A percentile compares a stretch with the other conserved stretches of the same genome.
These are phyloP conservation scores for Hyaloperonospora arabidopsidis DNA, from an alignment of 352 stramenopile species.

Conservation along the genomic window DNA sequence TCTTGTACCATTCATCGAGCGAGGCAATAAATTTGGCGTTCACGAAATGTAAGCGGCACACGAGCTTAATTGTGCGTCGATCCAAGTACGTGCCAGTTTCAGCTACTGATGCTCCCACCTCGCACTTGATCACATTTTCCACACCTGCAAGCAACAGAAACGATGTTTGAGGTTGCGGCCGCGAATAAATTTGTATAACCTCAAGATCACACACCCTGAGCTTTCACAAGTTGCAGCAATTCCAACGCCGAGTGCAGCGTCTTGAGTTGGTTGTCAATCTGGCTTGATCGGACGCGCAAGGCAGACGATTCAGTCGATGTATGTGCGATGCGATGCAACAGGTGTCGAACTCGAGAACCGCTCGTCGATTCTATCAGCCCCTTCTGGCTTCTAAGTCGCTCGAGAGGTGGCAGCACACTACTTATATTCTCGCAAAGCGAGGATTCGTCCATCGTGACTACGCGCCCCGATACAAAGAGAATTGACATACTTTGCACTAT, in stretches of 20 bases:
- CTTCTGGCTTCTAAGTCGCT: constrained; percentile 1
- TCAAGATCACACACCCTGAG: constrained; percentile 16
- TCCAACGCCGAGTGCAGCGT: constrained; percentile 39
- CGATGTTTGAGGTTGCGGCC: constrained; percentile 1
- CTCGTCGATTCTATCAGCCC: constrained; percentile 9
- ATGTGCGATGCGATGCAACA: constrained; percentile 34
- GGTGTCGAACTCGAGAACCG: constrained; percentile 27
- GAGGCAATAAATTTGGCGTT: constrained; percentile 17
- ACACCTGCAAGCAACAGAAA: constrained; percentile 21
- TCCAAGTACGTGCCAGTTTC: constrained; percentile 18
- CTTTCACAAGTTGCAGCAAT: constrained; percentile 24
- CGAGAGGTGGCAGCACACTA: constrained; percentile 13
- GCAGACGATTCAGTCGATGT: constrained; percentile 26
- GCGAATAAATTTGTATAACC: not conserved
- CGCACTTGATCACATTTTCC: constrained; percentile 17
- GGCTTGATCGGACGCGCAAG: constrained; percentile 27
- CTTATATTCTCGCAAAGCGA: constrained; percentile 16
- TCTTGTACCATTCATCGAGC: constrained; percentile 23
- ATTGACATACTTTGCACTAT: constrained; percentile 20
- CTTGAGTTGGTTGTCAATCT: constrained; percentile 34
- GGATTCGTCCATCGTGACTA: constrained; percentile 21
- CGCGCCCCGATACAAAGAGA: constrained; percentile 30
- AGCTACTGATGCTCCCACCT: constrained; percentile 15
- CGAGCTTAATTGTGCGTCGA: constrained; percentile 20
- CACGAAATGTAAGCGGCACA: constrained; percentile 18